Evolutionary conservation across 768 basidiomycete genomes (phyloP).

Genomic region (Panellus pusillus): DNA sequence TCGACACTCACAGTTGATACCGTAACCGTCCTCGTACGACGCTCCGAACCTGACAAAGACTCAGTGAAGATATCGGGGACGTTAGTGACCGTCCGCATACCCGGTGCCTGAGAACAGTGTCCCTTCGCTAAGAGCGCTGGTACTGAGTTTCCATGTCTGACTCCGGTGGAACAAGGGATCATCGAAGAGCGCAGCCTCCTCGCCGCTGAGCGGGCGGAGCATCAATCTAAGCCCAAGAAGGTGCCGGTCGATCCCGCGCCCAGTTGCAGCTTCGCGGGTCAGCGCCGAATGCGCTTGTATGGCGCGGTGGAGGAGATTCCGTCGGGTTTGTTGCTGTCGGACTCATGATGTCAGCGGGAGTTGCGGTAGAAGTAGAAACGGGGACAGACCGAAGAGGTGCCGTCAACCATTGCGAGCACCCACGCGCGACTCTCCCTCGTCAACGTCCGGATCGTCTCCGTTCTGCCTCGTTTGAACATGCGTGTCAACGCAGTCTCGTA

Average conservation of each 20-base stretch:
- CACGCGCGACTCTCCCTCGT: slow-evolving; percentile 73
- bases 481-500: slow-evolving; percentile 93
- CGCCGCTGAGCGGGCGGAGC: slow-evolving; percentile 53
- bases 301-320: slow-evolving; percentile 62
- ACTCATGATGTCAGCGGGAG: slow-evolving; percentile 5
- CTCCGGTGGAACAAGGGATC: slow-evolving; percentile 76
- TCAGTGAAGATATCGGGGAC: slow-evolving; percentile 4
- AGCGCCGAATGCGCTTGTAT: slow-evolving; percentile 68
- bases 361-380: neutral
- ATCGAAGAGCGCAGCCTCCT: slow-evolving; percentile 65
- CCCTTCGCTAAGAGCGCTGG: slow-evolving; percentile 87
- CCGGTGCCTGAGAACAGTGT: slow-evolving; percentile 88
- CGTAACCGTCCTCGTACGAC: slow-evolving; percentile 82
- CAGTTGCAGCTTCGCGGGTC: slow-evolving; percentile 76
- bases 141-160: slow-evolving; percentile 85
- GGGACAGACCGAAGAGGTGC: slow-evolving; percentile 44
- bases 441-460: slow-evolving; percentile 83
- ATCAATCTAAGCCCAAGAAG: slow-evolving; percentile 80
- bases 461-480: slow-evolving; percentile 83
- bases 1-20: slow-evolving; percentile 73
- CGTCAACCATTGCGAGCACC: slow-evolving; percentile 73
- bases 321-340: slow-evolving; percentile 34
- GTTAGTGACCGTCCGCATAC: slow-evolving; percentile 32
- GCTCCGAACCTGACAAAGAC: slow-evolving; percentile 67
- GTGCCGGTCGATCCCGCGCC: slow-evolving; percentile 87